Evolutionary conservation across 164 flowering plant genomes (phyloP).

Genomic region (Amborella trichopoda): DNA sequence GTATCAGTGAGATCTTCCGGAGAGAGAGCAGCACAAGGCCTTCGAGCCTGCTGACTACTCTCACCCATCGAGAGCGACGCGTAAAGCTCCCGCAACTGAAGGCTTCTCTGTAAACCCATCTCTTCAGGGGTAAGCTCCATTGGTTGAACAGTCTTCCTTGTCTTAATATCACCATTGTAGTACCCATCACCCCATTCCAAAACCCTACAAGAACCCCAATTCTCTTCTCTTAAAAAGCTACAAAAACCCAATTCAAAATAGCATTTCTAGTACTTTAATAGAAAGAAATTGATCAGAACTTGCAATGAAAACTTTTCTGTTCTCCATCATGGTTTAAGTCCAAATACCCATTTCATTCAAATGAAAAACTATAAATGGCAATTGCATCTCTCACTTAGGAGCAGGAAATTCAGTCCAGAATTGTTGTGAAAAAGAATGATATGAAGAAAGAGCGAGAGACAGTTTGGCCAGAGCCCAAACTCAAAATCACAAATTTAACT

Average conservation of each 20-base stretch:
- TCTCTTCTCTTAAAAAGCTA: not conserved
- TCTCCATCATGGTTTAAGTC: too few relatives aligned
- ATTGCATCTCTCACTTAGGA: too few relatives aligned
- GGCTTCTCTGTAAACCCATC: constrained; percentile 69
- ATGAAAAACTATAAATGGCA: too few relatives aligned
- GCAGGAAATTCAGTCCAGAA: too few relatives aligned
- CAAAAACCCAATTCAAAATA: not conserved
- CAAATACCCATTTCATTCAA: too few relatives aligned
- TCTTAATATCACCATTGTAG: constrained; percentile 94
- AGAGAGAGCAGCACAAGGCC: constrained; percentile 79
- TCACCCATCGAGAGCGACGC: constrained; percentile 61
- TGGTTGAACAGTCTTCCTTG: constrained; percentile 70
- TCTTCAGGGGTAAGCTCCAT: constrained; percentile 45
- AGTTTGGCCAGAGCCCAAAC: too few relatives aligned
- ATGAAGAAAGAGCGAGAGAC: too few relatives aligned
- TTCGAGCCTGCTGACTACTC: constrained; percentile 34
- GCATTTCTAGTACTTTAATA: too few relatives aligned
- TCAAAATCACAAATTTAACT: too few relatives aligned
- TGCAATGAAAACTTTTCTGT: too few relatives aligned
- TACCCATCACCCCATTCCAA: constrained; percentile 87
- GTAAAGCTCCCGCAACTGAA: constrained; percentile 73
- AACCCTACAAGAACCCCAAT: constrained; percentile 26
- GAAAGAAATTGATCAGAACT: too few relatives aligned
- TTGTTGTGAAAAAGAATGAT: too few relatives aligned
- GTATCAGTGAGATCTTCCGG: constrained; percentile 89